Evolutionary conservation across 306 rosid species (phyloP), one percentile per base, ranked within the genome.

Genomic region (Chamaecrista fasciculata): DNA sequence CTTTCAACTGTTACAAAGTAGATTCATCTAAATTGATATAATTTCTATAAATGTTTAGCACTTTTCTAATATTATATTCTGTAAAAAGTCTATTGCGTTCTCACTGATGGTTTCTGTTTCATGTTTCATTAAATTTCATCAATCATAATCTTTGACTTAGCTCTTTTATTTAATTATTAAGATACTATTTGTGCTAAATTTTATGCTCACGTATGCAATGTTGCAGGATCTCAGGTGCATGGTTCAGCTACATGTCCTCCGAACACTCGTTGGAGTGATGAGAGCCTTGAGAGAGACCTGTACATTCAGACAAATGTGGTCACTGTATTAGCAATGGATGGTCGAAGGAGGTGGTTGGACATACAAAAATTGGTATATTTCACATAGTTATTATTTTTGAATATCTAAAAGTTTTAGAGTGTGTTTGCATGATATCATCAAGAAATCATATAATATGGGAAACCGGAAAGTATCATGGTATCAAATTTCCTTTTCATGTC

Each of bases 321-420:
- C 71, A 77, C 99, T 61, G 91, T 95, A 66, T 82, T 95, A 78
- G 99, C 99, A 57, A 95, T 95, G 99, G 99, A 95, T 85, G 99
- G 99, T 81, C 90, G 99, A 60, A 85, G 96, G 76, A 85, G 97
- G 74, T 95, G 99, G 99, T 73, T 95, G 90, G 97, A 95, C 83
- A 76, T 91, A 78, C 86, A 83, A 70, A 89, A 91, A 82, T 79
- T 91, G 97, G 99, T 95, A 70, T 81, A 80, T 72, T 63, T 69
- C 69, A 25, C 44, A 57, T 26, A 33, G 4, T 4, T 64, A 14
- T 20, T 65, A 7, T 58, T 82, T 62, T 70, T 52, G 5, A 52
- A 74, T 79, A 6, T 48, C 66, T 75, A 57, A 69, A 42, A 63
- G 39, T 26, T 51, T 63, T 66, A 5, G 10, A 8, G 51, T 43